Conservation (phyloP, 129 eudicot genomes). For the Cynara cardunculus region DNA sequence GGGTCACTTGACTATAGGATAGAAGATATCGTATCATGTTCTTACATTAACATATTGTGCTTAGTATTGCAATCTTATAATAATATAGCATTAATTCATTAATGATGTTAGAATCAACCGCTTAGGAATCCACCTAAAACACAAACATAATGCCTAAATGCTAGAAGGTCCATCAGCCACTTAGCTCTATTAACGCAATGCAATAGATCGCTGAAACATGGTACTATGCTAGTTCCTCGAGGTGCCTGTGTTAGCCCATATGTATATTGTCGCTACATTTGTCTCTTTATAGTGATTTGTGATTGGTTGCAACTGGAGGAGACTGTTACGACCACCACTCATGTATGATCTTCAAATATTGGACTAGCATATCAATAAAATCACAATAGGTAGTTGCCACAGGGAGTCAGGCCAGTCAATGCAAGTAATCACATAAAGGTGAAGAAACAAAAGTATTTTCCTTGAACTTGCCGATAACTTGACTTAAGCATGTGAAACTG, state of each 20-base stretch:
- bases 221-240: background rate
- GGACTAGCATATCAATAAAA: background rate
- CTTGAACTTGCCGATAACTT: no score
- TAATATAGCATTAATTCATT: background rate
- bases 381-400: background rate
- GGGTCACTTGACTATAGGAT: background rate
- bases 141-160: background rate
- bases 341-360: background rate
- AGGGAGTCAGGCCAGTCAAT: background rate
- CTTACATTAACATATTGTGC: background rate
- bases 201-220: background rate
- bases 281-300: background rate
- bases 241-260: background rate
- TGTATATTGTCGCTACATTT: background rate
- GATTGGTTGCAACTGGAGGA: background rate
- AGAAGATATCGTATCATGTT: background rate
- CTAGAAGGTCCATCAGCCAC: background rate
- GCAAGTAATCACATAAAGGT: background rate
- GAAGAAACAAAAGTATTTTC: background rate
- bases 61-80: background rate
- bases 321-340: background rate
- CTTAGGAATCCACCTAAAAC: background rate
- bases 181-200: background rate
- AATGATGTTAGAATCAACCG: background rate
- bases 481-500: background rate